phyloP scores from a whole-genome alignment of 2,329 filamentous ascomycete genomes.

The Cyclaneusma minus region DNA sequence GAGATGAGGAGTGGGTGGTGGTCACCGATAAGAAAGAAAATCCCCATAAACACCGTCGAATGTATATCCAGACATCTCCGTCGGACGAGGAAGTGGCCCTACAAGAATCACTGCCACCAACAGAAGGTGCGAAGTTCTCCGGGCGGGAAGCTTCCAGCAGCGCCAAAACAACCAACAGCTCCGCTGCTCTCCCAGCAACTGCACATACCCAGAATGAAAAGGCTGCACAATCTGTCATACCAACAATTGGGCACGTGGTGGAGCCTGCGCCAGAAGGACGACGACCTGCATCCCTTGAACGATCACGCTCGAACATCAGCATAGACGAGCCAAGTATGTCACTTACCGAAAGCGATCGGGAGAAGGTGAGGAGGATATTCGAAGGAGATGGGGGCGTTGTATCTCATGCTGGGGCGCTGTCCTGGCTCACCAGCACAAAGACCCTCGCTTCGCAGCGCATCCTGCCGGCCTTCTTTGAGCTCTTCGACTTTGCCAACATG shows the following conservation, averaged over 20 bases:
- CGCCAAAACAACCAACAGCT: constrained; percentile 28
- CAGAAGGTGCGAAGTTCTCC: constrained; percentile 20
- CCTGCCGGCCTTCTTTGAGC: constrained; percentile 69
- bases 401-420: constrained; percentile 62
- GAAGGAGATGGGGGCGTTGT: constrained; percentile 74
- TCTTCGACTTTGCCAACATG: constrained; percentile 73
- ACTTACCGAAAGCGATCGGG: constrained; percentile 52
- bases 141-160: constrained; percentile 23
- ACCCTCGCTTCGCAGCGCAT: constrained; percentile 41
- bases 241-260: too few species aligned
- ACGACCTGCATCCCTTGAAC: too few species aligned
- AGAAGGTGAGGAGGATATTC: constrained; percentile 70
- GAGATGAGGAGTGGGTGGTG: constrained; percentile 17
- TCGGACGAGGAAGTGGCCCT: constrained; percentile 14
- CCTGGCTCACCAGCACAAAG: constrained; percentile 70
- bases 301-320: too few species aligned
- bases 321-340: constrained; percentile 41
- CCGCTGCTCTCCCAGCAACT: constrained; percentile 30
- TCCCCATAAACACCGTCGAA: too few species aligned
- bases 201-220: constrained; percentile 32
- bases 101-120: constrained; percentile 3
- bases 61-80: constrained; percentile 18
- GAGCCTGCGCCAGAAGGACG: too few species aligned
- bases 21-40: constrained; percentile 11
- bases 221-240: too few species aligned